Conservation (phyloP, 257 asterid species). For the Cinchona pubescens region DNA sequence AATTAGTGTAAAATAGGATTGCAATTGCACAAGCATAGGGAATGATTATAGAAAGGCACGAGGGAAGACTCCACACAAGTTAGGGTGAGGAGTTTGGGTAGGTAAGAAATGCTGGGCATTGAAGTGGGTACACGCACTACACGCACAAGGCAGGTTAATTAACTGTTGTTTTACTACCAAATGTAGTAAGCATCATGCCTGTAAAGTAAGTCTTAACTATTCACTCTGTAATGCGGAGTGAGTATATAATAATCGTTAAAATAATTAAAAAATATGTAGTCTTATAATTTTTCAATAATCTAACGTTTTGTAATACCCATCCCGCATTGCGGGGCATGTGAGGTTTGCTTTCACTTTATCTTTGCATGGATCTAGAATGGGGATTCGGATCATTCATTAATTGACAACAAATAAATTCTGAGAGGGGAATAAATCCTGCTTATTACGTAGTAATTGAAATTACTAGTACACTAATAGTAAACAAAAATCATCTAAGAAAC, state of each 20-base stretch:
- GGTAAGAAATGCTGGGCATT: slow-evolving; percentile 24
- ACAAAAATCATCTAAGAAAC: slow-evolving; percentile 19
- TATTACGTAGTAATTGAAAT: slow-evolving; percentile 12
- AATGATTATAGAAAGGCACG: slow-evolving; percentile 3
- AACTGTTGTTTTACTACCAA: not conserved
- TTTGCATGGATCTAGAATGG: too few relatives aligned
- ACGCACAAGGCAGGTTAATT: not conserved
- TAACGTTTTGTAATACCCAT: too few relatives aligned
- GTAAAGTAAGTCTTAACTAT: too few relatives aligned
- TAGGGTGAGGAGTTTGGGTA: slow-evolving; percentile 7
- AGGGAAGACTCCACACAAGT: not conserved
- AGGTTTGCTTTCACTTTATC: not conserved
- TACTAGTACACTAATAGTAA: not conserved
- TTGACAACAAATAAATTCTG: slow-evolving; percentile 23
- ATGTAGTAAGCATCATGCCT: too few relatives aligned
- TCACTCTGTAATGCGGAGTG: too few relatives aligned
- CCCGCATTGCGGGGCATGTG: slow-evolving; percentile 32
- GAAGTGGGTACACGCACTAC: slow-evolving; percentile 3
- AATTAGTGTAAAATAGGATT: too few relatives aligned
- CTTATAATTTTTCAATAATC: too few relatives aligned
- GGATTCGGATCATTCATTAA: slow-evolving; percentile 18
- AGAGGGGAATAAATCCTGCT: slow-evolving; percentile 11
- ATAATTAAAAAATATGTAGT: too few relatives aligned
- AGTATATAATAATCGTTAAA: too few relatives aligned
- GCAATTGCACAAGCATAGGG: not conserved